Conservation (phyloP, 2,329 filamentous ascomycete genomes). For the Lomentospora prolificans region DNA sequence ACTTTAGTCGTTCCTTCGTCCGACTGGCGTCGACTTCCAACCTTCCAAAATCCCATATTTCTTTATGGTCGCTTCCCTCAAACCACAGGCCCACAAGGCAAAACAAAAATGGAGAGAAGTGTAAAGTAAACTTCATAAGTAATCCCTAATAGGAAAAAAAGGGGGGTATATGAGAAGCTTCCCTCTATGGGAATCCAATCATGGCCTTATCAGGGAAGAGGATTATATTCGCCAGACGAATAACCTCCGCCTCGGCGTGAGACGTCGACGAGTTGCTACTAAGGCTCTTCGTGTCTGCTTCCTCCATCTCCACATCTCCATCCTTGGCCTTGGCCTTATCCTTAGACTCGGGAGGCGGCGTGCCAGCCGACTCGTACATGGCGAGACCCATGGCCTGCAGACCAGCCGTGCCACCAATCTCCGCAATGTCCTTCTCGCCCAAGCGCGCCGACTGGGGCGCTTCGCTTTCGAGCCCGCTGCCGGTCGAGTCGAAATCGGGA, state of each 20-base stretch:
- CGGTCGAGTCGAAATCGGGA: conserved; percentile 46
- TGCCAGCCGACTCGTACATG: conserved; percentile 34
- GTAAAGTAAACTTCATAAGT: too few species aligned
- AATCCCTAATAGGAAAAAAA: background rate
- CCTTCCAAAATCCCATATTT: too few species aligned
- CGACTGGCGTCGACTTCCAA: too few species aligned
- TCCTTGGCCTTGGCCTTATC: conserved; percentile 13
- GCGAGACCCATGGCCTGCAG: conserved; percentile 49
- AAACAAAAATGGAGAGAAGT: background rate
- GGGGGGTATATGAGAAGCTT: background rate
- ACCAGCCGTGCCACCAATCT: conserved; percentile 38
- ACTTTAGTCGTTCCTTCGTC: too few species aligned
- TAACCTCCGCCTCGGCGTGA: conserved; percentile 40
- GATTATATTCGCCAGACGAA: conserved; percentile 45
- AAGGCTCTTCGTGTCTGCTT: conserved; percentile 13
- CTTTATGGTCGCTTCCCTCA: too few species aligned
- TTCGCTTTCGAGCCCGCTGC: conserved; percentile 39
- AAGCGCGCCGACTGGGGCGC: conserved; percentile 38
- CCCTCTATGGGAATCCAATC: conserved; percentile 10
- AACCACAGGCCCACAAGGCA: too few species aligned
- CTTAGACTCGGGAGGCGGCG: conserved; percentile 13
- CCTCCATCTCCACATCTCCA: conserved; percentile 14
- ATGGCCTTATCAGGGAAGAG: conserved; percentile 41
- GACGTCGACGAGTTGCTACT: conserved; percentile 16
- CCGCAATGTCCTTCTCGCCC: conserved; percentile 40